Evolutionary conservation across 2,329 filamentous ascomycete species (phyloP).

Genomic region (Claviceps pusilla): DNA sequence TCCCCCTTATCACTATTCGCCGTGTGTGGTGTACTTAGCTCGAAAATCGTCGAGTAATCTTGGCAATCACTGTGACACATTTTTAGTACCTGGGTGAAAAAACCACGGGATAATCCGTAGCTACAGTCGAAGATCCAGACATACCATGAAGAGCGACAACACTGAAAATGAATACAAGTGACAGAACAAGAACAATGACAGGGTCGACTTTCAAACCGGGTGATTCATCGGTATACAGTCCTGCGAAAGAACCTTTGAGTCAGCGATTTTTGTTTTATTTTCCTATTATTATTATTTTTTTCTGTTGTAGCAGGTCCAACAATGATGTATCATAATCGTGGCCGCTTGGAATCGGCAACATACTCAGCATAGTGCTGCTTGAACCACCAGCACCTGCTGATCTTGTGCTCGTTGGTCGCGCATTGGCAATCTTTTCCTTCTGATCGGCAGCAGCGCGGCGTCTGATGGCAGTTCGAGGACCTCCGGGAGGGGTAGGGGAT

Average conservation of each 20-base stretch:
- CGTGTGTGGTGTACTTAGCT: slow-evolving; percentile 27
- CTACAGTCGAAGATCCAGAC: neutral
- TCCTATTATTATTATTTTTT: neutral
- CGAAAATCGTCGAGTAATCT: slow-evolving; percentile 79
- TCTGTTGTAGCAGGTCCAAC: neutral
- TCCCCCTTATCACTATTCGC: neutral
- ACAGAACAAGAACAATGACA: slow-evolving; percentile 89
- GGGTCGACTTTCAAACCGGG: slow-evolving; percentile 96
- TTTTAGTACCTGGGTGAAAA: neutral
- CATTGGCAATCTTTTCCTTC: slow-evolving; percentile 94
- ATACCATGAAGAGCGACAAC: slow-evolving; percentile 74
- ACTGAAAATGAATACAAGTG: slow-evolving; percentile 95
- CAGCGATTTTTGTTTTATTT: neutral
- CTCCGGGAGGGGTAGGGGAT: slow-evolving; percentile 80
- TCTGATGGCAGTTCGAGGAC: slow-evolving; percentile 87
- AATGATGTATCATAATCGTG: too few species aligned
- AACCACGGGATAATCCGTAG: neutral
- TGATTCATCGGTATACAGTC: slow-evolving; percentile 95
- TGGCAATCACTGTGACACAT: slow-evolving; percentile 62
- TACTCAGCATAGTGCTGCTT: slow-evolving; percentile 96
- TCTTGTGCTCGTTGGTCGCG: slow-evolving; percentile 77
- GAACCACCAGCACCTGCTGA: slow-evolving; percentile 89
- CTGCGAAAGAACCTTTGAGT: slow-evolving; percentile 26
- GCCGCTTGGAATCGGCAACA: slow-evolving; percentile 26
- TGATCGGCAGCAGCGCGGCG: slow-evolving; percentile 91